Evolutionary conservation across 2,329 filamentous ascomycete genomes (phyloP).

Genomic region (Claviceps spartinae): DNA sequence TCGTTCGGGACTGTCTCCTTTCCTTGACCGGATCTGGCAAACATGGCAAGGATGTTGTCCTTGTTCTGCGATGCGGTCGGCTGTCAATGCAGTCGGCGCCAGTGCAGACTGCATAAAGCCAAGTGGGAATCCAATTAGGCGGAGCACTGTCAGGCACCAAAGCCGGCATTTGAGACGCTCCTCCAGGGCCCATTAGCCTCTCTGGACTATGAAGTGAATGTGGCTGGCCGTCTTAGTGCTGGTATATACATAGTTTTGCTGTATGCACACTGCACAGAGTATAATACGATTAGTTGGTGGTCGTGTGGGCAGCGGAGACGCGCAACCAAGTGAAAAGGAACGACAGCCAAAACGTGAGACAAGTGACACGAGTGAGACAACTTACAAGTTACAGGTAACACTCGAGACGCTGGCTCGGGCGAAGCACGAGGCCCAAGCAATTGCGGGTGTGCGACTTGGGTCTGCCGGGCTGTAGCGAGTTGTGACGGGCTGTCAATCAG

Average conservation of each 20-base stretch:
- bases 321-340: neutral
- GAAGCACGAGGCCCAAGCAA: neutral
- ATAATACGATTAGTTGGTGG: too few relatives aligned
- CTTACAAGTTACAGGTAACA: neutral
- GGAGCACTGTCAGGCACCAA: constrained; percentile 1
- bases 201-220: neutral
- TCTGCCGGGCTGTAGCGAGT: neutral
- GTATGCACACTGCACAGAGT: too few relatives aligned
- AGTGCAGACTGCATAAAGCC: constrained; percentile 2
- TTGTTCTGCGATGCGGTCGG: constrained; percentile 1
- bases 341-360: neutral
- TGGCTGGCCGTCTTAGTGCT: neutral
- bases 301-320: too few relatives aligned
- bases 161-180: neutral
- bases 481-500: neutral
- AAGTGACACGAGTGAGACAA: neutral
- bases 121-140: constrained; percentile 5
- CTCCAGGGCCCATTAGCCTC: neutral
- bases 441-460: neutral
- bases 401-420: neutral
- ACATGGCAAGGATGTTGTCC: constrained; percentile 2
- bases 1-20: neutral
- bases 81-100: constrained; percentile 5
- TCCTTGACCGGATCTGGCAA: constrained; percentile 5
- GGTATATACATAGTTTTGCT: too few relatives aligned